Conservation (phyloP, 2,329 filamentous ascomycete species). For the Paramyrothecium sp. region DNA sequence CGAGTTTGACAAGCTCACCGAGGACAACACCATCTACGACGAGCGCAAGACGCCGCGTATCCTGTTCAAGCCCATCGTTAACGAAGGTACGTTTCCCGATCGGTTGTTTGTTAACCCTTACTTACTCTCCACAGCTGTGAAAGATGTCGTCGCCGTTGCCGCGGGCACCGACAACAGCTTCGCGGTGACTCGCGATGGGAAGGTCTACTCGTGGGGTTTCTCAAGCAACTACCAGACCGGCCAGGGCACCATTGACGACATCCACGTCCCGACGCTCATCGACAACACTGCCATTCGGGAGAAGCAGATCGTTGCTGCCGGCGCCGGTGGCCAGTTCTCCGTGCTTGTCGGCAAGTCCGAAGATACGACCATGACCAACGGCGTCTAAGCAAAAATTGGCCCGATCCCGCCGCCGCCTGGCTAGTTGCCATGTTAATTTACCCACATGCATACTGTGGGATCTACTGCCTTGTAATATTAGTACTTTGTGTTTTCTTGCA, state of each 20-base stretch:
- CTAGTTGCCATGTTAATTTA: background rate
- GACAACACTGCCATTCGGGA: constrained; percentile 81
- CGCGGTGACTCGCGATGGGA: constrained; percentile 67
- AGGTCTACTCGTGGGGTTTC: constrained; percentile 79
- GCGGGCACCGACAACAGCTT: constrained; percentile 74
- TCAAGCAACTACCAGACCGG: constrained; percentile 78
- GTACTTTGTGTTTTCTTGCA: no score
- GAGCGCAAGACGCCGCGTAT: constrained; percentile 64
- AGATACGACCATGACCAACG: constrained; percentile 26
- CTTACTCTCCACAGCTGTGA: constrained; percentile 32
- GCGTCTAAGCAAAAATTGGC: constrained; percentile 13
- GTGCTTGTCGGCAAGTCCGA: constrained; percentile 51
- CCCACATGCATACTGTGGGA: background rate
- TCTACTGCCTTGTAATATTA: constrained; percentile 2
- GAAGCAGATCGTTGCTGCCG: constrained; percentile 73
- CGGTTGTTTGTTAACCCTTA: background rate
- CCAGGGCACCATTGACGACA: constrained; percentile 74
- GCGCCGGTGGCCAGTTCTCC: constrained; percentile 84
- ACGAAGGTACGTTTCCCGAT: constrained; percentile 39
- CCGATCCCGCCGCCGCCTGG: background rate
- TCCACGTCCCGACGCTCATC: constrained; percentile 73
- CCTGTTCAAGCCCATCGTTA: constrained; percentile 42
- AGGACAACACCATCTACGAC: constrained; percentile 60
- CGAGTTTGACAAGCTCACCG: constrained; percentile 45
- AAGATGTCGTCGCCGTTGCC: constrained; percentile 53